Evolutionary conservation across 768 basidiomycete species (phyloP), one percentile per base, ranked within the genome.

Genomic region (Hypsizygus marmoreus): DNA sequence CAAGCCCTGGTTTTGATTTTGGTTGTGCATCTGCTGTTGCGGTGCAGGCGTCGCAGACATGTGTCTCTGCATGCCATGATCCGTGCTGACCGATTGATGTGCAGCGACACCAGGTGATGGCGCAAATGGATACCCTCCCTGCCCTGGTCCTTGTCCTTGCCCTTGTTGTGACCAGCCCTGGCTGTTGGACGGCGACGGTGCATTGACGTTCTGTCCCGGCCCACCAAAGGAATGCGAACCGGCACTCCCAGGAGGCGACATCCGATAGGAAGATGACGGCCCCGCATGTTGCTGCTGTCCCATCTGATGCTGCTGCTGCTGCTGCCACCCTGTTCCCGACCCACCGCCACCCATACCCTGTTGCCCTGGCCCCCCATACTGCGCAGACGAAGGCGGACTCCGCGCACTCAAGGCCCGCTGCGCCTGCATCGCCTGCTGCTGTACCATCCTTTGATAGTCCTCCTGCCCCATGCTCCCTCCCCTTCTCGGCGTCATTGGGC

Each of bases 401-500:
- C 61, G 61, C 14, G 62, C 62, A 12, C 62, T 50, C 67, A 72
- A 64, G 43, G 53, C 62, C 39, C 73, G 63, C 54, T 69, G 61
- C 23, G 63, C 66, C 45, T 73, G 73, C 43, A 67, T 66, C 57
- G 6, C 43, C 49, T 60, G 59, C 45, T 55, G 50, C 57, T 68
- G 47, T 60, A 81, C 64, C 72, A 80, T 74, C 61, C 82, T 67
- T 56, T 80, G 78, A 43, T 81, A 81, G 34, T 76, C 82, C 39
- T 82, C 80, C 34, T 74, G 75, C 35, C 72, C 70, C 51, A 72
- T 63, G 31, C 69, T 65, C 32, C 66, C 59, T 9, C 63, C 64
- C 52, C 72, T 61, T 20, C 79, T 70, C 13, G 79, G 70, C 47
- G 72, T 73, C 70, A 82, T 66, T 25, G 80, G 76, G 40, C 79